Base-by-base conservation (phyloP, 2,329 filamentous ascomycete genomes). In the Fusarium sp. region DNA sequence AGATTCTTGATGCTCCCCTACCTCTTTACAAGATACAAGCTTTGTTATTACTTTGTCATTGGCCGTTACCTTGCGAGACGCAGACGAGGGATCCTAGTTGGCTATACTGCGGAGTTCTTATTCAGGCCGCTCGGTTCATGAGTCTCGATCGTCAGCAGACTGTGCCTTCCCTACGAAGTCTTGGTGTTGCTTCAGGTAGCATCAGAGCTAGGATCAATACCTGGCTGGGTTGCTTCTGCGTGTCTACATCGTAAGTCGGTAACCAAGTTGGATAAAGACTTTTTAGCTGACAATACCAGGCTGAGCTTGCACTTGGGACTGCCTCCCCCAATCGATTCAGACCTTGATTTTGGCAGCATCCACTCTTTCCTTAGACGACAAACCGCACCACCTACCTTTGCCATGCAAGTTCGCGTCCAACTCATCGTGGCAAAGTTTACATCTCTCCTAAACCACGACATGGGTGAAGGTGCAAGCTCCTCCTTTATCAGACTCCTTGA, bases 21-120 rank as follows among this genome's bases (percentile, higher is more conserved):
- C 74, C 74, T 5, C 50, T 76, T 6, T 42, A 68, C 57, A 70
- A 76, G 40, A 73, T 76, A 2, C 74, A 76, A 4, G 73, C 74
- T 1, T 40, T 76, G 1, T 4, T 76, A 1, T 40, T 70, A 11
- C 24, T 76, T 1, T 74, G 66, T 22, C 60, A 70, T 2, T 76
- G 74, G 74, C 74, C 74, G 3, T n/a, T 76, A 5, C 71, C 73
- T 0, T 37, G 50, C 2, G 65, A 67, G 1, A 38, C 42, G 7
- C 73, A 76, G 24, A 40, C 61, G n/a, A 52, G 54, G 6, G 73
- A 76, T 6, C 61, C 70, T 0, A 70, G 72, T 0, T 76, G 72
- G 73, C 58, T 76, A 0, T 67, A 76, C 8, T 76, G 73, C 1
- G 73, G 73, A 6, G 52, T 75, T 2, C 70, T 68, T 2, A 72